Evolutionary conservation across 805 yeast genomes (phyloP).

Genomic region (Torulaspora franciscae): DNA sequence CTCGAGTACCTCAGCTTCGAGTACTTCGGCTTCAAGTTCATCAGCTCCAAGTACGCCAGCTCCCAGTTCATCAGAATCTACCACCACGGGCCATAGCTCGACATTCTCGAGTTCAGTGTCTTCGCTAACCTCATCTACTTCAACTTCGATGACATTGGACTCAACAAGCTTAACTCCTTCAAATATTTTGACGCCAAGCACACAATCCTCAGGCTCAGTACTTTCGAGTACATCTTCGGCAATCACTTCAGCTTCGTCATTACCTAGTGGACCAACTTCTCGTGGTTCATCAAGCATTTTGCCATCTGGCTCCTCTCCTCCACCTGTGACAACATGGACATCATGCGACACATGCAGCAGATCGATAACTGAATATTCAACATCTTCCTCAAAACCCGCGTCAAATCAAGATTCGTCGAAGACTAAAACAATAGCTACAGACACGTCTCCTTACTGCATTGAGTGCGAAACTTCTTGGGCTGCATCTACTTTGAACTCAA

Average conservation of each 20-base stretch:
- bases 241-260: background rate
- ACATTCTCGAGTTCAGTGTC: background rate
- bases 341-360: background rate
- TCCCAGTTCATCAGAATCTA: background rate
- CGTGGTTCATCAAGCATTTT: slow-evolving; percentile 1
- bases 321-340: background rate
- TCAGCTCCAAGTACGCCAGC: background rate
- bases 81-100: too few relatives aligned
- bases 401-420: background rate
- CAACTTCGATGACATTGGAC: too few relatives aligned
- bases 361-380: background rate
- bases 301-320: background rate
- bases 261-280: background rate
- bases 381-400: background rate
- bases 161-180: too few relatives aligned
- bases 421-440: background rate
- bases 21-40: background rate
- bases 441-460: background rate
- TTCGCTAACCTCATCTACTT: too few relatives aligned
- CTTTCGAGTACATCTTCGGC: background rate
- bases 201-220: too few relatives aligned
- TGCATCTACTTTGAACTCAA: background rate
- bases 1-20: too few relatives aligned
- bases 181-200: too few relatives aligned
- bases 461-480: background rate